These are phyloP conservation scores for Alopecurus myosuroides DNA, from an alignment of 176 grass and related monocot genomes.

Conservation along the genomic window DNA sequence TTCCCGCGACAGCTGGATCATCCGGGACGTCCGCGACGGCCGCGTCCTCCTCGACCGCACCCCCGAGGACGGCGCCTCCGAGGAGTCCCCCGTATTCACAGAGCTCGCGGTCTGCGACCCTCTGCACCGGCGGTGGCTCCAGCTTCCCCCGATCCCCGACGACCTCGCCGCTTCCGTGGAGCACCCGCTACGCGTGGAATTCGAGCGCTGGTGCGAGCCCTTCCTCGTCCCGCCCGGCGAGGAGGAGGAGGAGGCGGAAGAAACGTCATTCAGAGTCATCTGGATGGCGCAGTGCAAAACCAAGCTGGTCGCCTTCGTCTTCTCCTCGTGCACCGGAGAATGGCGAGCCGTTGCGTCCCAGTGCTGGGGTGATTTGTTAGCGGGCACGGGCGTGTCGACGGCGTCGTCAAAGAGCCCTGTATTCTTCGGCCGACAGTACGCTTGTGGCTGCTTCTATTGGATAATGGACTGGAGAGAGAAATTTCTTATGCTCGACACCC, in stretches of 20 bases:
- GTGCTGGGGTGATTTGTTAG: background rate
- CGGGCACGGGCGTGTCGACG: background rate
- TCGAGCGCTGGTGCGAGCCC: constrained; percentile 30
- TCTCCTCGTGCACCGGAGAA: constrained; percentile 7
- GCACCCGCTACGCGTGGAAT: constrained; percentile 20
- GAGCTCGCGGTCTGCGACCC: constrained; percentile 37
- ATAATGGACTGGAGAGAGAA: constrained; percentile 7
- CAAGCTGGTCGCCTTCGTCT: constrained; percentile 23
- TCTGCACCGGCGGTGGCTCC: constrained; percentile 21
- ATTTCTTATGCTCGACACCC: constrained; percentile 22
- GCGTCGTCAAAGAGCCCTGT: background rate
- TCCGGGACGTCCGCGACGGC: constrained; percentile 30
- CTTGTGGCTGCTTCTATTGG: constrained; percentile 31
- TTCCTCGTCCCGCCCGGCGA: constrained; percentile 11
- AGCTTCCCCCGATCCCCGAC: constrained; percentile 9
- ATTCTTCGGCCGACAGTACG: constrained; percentile 1
- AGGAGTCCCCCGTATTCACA: background rate
- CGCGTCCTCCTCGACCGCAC: constrained; percentile 39
- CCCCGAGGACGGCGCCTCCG: background rate
- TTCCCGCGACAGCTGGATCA: constrained; percentile 1
- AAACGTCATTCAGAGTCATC: constrained; percentile 24
- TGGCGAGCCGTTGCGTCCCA: constrained; percentile 21
- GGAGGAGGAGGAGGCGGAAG: background rate
- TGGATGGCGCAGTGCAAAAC: constrained; percentile 31
- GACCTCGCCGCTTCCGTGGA: constrained; percentile 32